These are phyloP conservation scores for Collybia nuda DNA, from an alignment of 768 basidiomycete genomes.

Conservation along the genomic window DNA sequence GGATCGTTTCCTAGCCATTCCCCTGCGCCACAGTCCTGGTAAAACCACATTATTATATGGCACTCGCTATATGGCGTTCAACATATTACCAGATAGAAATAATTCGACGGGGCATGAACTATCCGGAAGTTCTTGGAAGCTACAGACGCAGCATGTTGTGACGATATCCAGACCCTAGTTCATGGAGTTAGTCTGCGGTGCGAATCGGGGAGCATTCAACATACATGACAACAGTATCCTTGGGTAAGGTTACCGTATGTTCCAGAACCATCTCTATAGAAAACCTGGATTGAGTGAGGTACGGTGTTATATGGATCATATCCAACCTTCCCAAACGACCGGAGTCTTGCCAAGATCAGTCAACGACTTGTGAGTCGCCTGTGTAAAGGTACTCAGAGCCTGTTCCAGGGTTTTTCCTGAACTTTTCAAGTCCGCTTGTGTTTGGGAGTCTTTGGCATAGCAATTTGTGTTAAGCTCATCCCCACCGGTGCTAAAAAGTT, in stretches of 20 bases:
- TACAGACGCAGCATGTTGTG: slow-evolving; percentile 54
- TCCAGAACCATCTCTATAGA: slow-evolving; percentile 64
- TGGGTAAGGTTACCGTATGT: slow-evolving; percentile 41
- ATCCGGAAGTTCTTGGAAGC: slow-evolving; percentile 57
- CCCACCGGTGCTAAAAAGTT: slow-evolving; percentile 78
- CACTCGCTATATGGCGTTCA: neutral
- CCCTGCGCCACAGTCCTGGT: slow-evolving; percentile 68
- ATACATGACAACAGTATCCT: slow-evolving; percentile 57
- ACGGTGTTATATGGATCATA: too few species aligned
- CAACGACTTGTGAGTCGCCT: slow-evolving; percentile 56
- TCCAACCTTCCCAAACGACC: slow-evolving; percentile 67
- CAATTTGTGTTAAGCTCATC: slow-evolving; percentile 76
- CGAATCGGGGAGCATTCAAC: slow-evolving; percentile 16
- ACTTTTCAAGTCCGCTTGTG: slow-evolving; percentile 51
- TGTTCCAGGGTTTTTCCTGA: slow-evolving; percentile 56
- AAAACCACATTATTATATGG: slow-evolving; percentile 11
- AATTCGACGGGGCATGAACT: slow-evolving; percentile 72
- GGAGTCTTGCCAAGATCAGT: slow-evolving; percentile 61
- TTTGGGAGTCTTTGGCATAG: slow-evolving; percentile 60
- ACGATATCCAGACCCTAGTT: slow-evolving; percentile 70
- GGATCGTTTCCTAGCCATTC: slow-evolving; percentile 60
- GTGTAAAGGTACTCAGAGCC: slow-evolving; percentile 62
- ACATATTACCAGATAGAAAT: slow-evolving; percentile 66
- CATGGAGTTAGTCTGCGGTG: neutral
- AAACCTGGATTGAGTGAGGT: slow-evolving; percentile 19